These are phyloP conservation scores for Aspergillus biplanus DNA, from an alignment of 495 filamentous ascomycete species.

Conservation along the genomic window DNA sequence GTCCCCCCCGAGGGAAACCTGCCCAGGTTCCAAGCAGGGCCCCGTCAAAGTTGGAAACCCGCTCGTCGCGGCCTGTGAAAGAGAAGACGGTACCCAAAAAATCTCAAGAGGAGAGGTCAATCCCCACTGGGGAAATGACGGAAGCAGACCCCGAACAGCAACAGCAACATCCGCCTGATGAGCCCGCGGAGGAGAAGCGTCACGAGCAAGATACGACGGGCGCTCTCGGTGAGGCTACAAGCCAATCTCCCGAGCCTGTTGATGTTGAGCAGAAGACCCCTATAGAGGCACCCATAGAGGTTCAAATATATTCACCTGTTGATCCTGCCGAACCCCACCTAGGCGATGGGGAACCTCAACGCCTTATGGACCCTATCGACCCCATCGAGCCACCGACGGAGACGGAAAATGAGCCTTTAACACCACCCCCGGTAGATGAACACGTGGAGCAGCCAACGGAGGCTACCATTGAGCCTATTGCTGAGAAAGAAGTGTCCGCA, in stretches of 20 bases:
- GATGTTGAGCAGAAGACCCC: conserved; percentile 12
- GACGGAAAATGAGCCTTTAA: not conserved
- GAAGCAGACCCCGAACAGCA: conserved; percentile 4
- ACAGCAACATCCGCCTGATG: conserved; percentile 10
- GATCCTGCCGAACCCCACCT: conserved; percentile 1
- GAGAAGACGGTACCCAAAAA: conserved; percentile 27
- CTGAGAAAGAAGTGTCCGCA: not conserved
- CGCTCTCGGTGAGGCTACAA: conserved; percentile 7
- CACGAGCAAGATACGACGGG: conserved; percentile 3
- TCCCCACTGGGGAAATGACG: conserved; percentile 12
- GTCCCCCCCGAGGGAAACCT: conserved; percentile 36
- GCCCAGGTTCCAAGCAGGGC: conserved; percentile 24
- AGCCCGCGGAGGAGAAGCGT: conserved; percentile 6
- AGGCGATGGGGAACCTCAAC: not conserved
- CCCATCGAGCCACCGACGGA: not conserved
- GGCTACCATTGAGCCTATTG: conserved; percentile 8
- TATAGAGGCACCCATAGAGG: not conserved
- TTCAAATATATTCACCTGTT: conserved; percentile 5
- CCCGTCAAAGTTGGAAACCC: conserved; percentile 32
- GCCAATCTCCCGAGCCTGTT: not conserved
- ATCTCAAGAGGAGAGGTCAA: conserved; percentile 26
- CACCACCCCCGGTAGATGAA: not conserved
- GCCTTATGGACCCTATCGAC: not conserved
- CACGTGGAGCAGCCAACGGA: conserved; percentile 10
- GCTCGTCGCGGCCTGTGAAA: conserved; percentile 25